Evolutionary conservation across 352 stramenopile genomes (phyloP), one percentile per base, ranked within the genome.

Genomic region (Pythium rishiriense): DNA sequence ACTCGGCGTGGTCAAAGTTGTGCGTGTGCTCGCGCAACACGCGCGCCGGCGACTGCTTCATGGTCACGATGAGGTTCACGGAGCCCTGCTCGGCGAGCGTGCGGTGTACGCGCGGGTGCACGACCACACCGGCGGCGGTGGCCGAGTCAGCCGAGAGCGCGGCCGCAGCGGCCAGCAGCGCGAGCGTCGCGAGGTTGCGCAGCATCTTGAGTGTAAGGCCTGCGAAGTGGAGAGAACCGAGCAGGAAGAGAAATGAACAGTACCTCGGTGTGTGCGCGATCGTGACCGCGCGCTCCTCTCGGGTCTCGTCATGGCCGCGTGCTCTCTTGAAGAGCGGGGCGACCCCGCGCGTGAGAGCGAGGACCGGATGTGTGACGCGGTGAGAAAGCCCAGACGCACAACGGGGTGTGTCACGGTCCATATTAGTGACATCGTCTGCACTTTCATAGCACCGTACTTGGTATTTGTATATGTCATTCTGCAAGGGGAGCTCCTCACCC

Each of bases 41-140:
- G 37, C 58, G 47, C 37, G 48, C 50, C 35, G 58, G 50, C 58
- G 53, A 50, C 53, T 60, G 15, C 39, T 60, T 60, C 58, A 65
- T 65, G 22, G 58, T 58, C 12, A 65, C 48, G 37, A 65, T 58
- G 42, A 65, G 46, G 58, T 65, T 58, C 17, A 65, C 58, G 28
- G 22, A n/a, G 33, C 42, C 46, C 5, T 42, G 31, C 35, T 48
- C n/a, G 11, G 26, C 25, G 31, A 65, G 58, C 22, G 47, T 35
- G 25, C 58, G 58, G 58, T 65, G 58, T 0, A 65, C 58, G 31
- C 61, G 35, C 35, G 46, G 52, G 21, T 68, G 46, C 10, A 68
- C 42, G 6, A 58, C 8, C 24, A 51, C n/a, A 19, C 7, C 26
- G 19, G 22, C 58, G n/a, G 41, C 39, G 8, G 25, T 17, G 19